These are phyloP conservation scores for Colletotrichum sp. DNA, from an alignment of 2,329 filamentous ascomycete species.

Conservation along the genomic window DNA sequence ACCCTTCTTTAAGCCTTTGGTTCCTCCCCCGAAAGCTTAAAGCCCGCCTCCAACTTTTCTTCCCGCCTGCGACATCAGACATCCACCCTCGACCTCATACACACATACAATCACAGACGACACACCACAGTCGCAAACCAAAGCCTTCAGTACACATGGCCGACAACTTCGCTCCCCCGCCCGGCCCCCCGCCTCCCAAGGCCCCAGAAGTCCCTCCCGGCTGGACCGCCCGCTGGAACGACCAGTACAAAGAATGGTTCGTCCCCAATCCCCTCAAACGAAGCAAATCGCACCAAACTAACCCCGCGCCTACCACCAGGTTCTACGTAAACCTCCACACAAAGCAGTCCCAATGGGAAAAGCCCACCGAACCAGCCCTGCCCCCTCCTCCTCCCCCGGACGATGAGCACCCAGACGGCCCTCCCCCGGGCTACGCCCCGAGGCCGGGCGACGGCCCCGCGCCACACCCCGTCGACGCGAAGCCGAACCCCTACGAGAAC, in stretches of 20 bases:
- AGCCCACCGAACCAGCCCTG: slow-evolving; percentile 72
- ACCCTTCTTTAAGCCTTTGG: neutral
- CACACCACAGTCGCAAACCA: neutral
- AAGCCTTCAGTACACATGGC: slow-evolving; percentile 44
- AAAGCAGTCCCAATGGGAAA: slow-evolving; percentile 90
- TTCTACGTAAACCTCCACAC: slow-evolving; percentile 92
- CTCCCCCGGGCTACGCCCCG: slow-evolving; percentile 71
- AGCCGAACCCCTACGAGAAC: slow-evolving; percentile 59
- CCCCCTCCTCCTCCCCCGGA: slow-evolving; percentile 43
- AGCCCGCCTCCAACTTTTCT: neutral
- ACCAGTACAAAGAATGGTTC: slow-evolving; percentile 85
- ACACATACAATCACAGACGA: neutral
- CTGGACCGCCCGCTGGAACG: slow-evolving; percentile 86
- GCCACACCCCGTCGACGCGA: slow-evolving; percentile 54
- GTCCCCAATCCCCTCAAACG: slow-evolving; percentile 8
- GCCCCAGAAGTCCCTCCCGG: slow-evolving; percentile 69
- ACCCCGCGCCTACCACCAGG: slow-evolving; percentile 48
- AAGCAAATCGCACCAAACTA: neutral
- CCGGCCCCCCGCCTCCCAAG: slow-evolving; percentile 61
- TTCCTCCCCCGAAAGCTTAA: neutral
- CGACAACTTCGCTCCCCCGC: slow-evolving; percentile 59
- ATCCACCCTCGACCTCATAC: neutral
- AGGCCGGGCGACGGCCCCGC: slow-evolving; percentile 43
- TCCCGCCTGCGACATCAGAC: neutral
- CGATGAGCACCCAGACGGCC: slow-evolving; percentile 53